These are phyloP conservation scores for Epichloe glyceriae DNA, from an alignment of 2,329 filamentous ascomycete species.

Conservation along the genomic window DNA sequence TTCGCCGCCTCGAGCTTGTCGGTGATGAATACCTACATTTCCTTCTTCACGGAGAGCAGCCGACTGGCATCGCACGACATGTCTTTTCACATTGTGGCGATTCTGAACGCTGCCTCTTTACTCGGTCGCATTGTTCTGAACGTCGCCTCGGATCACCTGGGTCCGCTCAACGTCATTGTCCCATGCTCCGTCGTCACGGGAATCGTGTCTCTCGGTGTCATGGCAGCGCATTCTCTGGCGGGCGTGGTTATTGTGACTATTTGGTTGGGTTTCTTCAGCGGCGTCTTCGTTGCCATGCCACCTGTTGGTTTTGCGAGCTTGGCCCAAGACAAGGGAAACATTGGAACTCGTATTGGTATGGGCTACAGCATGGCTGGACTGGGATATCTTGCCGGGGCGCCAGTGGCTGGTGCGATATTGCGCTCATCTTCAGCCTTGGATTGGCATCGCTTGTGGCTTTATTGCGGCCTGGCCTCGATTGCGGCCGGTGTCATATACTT, in stretches of 20 bases:
- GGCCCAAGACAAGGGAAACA: slow-evolving; percentile 25
- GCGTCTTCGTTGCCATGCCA: slow-evolving; percentile 28
- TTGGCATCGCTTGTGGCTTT: not conserved
- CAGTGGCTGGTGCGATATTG: slow-evolving; percentile 19
- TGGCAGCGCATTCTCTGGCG: slow-evolving; percentile 19
- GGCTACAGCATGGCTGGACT: slow-evolving; percentile 20
- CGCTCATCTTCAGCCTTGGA: slow-evolving; percentile 8
- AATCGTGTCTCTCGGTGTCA: slow-evolving; percentile 22
- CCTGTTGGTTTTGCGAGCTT: slow-evolving; percentile 25
- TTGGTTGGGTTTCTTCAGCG: slow-evolving; percentile 28
- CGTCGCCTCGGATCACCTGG: slow-evolving; percentile 20
- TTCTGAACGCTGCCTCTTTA: slow-evolving; percentile 31
- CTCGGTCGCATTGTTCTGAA: slow-evolving; percentile 32
- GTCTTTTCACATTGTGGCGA: slow-evolving; percentile 28
- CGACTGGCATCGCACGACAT: slow-evolving; percentile 21
- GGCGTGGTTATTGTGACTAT: slow-evolving; percentile 22
- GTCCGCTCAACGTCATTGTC: slow-evolving; percentile 22
- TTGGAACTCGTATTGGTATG: slow-evolving; percentile 30
- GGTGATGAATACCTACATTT: slow-evolving; percentile 33
- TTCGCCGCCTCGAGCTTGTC: slow-evolving; percentile 35
- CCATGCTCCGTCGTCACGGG: slow-evolving; percentile 17
- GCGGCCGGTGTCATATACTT: not conserved
- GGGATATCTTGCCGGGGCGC: slow-evolving; percentile 21
- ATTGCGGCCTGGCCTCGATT: not conserved
- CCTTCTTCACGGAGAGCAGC: slow-evolving; percentile 27